Evolutionary conservation across 1,284 basidiomycete species (phyloP).

Genomic region (Chalciporus piperatoides): DNA sequence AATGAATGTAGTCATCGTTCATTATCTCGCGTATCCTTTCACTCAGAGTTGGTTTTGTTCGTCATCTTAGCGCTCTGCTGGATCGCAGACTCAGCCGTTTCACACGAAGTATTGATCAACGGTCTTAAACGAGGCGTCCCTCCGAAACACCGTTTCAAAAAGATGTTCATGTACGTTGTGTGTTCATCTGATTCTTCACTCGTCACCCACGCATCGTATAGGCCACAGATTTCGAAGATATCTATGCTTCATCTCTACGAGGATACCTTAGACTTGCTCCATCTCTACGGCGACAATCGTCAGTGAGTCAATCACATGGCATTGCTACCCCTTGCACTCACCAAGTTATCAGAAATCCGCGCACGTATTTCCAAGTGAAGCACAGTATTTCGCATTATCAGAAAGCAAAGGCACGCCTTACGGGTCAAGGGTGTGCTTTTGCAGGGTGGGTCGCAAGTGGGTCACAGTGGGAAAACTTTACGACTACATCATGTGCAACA

Average conservation of each 20-base stretch:
- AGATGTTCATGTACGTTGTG: slow-evolving; percentile 55
- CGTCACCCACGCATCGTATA: slow-evolving; percentile 23
- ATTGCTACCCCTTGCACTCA: not conserved
- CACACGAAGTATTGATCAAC: slow-evolving; percentile 65
- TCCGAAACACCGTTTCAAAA: slow-evolving; percentile 59
- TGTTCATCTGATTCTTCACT: not conserved
- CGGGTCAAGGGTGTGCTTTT: slow-evolving; percentile 45
- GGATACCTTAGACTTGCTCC: slow-evolving; percentile 15
- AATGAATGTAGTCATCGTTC: slow-evolving; percentile 54
- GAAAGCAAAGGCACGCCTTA: slow-evolving; percentile 43
- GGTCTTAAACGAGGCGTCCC: slow-evolving; percentile 73
- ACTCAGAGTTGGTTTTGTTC: slow-evolving; percentile 1
- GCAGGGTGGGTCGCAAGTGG: slow-evolving; percentile 61
- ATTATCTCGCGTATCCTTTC: slow-evolving; percentile 12
- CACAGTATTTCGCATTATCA: slow-evolving; percentile 41
- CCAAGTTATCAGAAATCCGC: slow-evolving; percentile 6
- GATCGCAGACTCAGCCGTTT: slow-evolving; percentile 47
- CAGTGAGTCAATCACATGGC: slow-evolving; percentile 6
- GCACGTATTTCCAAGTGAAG: slow-evolving; percentile 40
- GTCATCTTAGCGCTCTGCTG: slow-evolving; percentile 58
- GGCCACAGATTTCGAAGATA: slow-evolving; percentile 49
- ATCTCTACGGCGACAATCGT: slow-evolving; percentile 13
- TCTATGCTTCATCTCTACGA: slow-evolving; percentile 44
- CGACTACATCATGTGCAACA: slow-evolving; percentile 12
- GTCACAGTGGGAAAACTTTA: slow-evolving; percentile 49